Evolutionary conservation across 2,329 filamentous ascomycete genomes (phyloP).

Genomic region (Sporothrix sp.): DNA sequence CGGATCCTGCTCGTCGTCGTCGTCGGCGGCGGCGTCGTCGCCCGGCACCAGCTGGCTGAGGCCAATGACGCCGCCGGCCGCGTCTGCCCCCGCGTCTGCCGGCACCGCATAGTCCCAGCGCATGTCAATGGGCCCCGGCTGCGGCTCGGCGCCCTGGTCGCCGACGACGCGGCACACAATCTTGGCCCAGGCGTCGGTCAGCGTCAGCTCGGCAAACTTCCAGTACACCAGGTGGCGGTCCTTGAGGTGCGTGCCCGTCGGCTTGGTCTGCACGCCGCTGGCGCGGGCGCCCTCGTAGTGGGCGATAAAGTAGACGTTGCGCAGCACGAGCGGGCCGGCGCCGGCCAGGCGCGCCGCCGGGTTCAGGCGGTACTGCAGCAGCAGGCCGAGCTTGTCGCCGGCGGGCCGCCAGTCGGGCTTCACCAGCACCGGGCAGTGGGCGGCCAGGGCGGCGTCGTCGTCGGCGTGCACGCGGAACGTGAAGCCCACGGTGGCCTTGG

Average conservation of each 20-base stretch:
- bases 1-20: constrained; percentile 50
- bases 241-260: constrained; percentile 66
- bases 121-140: constrained; percentile 69
- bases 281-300: constrained; percentile 60
- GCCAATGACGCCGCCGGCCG: constrained; percentile 54
- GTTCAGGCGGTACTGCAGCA: constrained; percentile 78
- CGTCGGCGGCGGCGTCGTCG: constrained; percentile 37
- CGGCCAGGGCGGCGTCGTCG: constrained; percentile 33
- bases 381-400: constrained; percentile 73
- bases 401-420: constrained; percentile 75
- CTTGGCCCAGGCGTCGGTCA: constrained; percentile 51
- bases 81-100: constrained; percentile 38
- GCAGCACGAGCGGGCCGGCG: constrained; percentile 33
- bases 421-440: constrained; percentile 63
- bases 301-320: constrained; percentile 66
- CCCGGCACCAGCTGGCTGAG: constrained; percentile 44
- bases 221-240: constrained; percentile 73
- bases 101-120: constrained; percentile 29
- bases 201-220: constrained; percentile 60
- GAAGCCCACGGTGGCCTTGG: constrained; percentile 71
- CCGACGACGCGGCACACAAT: constrained; percentile 68
- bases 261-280: constrained; percentile 64
- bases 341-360: constrained; percentile 31
- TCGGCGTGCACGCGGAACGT: constrained; percentile 82
- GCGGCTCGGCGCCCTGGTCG: constrained; percentile 22